These are phyloP conservation scores for Penicillium canescens DNA, from an alignment of 495 filamentous ascomycete species.

Conservation along the genomic window DNA sequence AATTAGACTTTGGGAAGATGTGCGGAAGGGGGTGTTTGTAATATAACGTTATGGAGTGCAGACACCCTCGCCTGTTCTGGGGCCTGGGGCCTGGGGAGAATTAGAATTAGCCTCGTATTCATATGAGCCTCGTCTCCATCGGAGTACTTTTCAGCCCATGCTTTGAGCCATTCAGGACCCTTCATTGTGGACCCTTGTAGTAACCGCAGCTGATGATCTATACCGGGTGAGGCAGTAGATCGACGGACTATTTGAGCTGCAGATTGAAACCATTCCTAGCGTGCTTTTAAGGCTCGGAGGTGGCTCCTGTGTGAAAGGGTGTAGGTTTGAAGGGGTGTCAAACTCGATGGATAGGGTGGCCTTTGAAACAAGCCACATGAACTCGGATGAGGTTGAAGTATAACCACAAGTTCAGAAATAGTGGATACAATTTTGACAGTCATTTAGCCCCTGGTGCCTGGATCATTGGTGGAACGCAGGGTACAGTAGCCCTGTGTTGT, in stretches of 20 bases:
- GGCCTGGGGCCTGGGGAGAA: not conserved
- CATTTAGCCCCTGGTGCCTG: not conserved
- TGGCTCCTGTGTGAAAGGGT: not conserved
- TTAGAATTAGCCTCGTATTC: slow-evolving; percentile 13
- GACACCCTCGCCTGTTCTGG: not conserved
- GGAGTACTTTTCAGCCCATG: not conserved
- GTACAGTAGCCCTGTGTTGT: not conserved
- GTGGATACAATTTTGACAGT: not conserved
- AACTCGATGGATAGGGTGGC: not conserved
- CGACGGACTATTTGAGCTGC: not conserved
- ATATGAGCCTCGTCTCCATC: slow-evolving; percentile 3
- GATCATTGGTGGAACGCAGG: not conserved
- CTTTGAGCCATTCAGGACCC: slow-evolving; percentile 3
- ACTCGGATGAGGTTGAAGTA: too few relatives aligned
- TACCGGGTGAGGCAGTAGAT: slow-evolving; percentile 1
- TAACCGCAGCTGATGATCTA: slow-evolving; percentile 2
- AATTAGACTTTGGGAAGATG: not conserved
- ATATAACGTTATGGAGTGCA: not conserved
- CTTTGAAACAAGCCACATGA: too few relatives aligned
- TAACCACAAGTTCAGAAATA: too few relatives aligned
- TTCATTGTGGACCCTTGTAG: not conserved
- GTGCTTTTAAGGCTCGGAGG: not conserved
- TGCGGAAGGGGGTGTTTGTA: not conserved
- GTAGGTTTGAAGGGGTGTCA: not conserved
- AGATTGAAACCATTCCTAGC: not conserved